Base-by-base conservation (phyloP, 768 basidiomycete species). In the Trichaptum fuscoviolaceum region DNA sequence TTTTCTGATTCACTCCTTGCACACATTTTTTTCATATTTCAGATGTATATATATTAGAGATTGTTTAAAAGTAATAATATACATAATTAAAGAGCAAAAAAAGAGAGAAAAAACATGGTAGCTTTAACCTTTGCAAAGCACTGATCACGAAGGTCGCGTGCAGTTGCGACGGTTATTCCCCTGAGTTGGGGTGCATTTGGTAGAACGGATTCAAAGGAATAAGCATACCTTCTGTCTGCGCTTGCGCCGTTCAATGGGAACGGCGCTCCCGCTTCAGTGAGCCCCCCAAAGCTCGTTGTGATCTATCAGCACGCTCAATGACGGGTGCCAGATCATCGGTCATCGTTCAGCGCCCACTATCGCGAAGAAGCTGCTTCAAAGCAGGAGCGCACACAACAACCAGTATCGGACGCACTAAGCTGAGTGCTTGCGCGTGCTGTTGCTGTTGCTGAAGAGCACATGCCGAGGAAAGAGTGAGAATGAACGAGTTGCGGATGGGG, bases 291-390 rank as follows among this genome's bases (percentile, higher is more conserved):
- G 71, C 71, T 76, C 71, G 68, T 72, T 87, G 87, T n/a, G 9
- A 27, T 30, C 52, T 36, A 74, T 90, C 87, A 23, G 86, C 87
- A 58, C 85, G 83, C 72, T 91, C 90, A 68, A 90, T 88, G 68
- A 90, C 87, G 35, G 85, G 86, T 75, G 90, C 78, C 30, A 90
- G 80, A 69, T 90, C 87, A 35, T 85, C 84, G 0, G 88, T 89
- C 81, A 91, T 84, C 63, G 88, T 83, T 82, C 85, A 89, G 57
- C 81, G 81, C 57, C 85, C 86, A 42, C 86, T 85, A 71, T 83
- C 71, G 15, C 79, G 75, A 57, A 85, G 82, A 71, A 82, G 86
- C 65, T 85, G 84, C 0, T 79, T 76, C n/a, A 89, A 81, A 72
- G 89, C 88, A 30, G 81, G 83, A 12, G 84, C 81, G 2, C 83